Conservation (phyloP, 148 eudicot species). For the Mesembryanthemum crystallinum region DNA sequence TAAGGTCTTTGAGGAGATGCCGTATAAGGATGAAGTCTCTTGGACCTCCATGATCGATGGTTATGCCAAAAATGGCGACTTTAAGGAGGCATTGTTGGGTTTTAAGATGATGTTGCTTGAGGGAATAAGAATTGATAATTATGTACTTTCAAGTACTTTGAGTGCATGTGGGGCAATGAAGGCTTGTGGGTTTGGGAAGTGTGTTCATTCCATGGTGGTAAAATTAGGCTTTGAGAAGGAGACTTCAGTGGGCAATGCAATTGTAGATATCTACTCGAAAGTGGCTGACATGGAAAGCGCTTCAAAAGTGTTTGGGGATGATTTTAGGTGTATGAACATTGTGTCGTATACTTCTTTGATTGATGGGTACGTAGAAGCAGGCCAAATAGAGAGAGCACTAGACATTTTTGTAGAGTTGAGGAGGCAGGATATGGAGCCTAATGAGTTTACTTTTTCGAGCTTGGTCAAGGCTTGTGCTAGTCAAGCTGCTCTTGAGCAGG, state of each 20-base stretch:
- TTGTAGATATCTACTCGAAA: conserved; percentile 44
- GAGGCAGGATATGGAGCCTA: conserved; percentile 35
- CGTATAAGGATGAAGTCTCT: conserved; percentile 45
- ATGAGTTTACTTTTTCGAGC: conserved; percentile 49
- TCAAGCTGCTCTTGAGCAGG: conserved; percentile 53
- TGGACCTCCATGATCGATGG: conserved; percentile 57
- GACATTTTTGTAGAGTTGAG: conserved; percentile 29
- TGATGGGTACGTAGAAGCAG: conserved; percentile 43
- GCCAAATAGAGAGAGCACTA: conserved; percentile 32
- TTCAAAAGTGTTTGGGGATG: conserved; percentile 27
- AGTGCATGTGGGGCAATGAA: conserved; percentile 36
- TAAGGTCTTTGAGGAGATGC: conserved; percentile 50
- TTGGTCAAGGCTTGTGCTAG: conserved; percentile 50
- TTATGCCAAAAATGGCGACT: conserved; percentile 41
- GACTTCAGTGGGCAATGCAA: conserved; percentile 39
- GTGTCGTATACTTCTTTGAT: conserved; percentile 46
- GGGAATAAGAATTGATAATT: conserved; percentile 29
- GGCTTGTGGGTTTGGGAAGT: conserved; percentile 25
- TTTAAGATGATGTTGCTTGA: conserved; percentile 37
- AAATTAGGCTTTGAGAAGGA: conserved; percentile 38
- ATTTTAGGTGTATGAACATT: conserved; percentile 23
- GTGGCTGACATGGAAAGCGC: conserved; percentile 36
- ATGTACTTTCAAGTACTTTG: conserved; percentile 29
- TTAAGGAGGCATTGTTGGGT: conserved; percentile 34
- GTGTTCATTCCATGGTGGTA: conserved; percentile 32